Conservation (phyloP, 2,329 filamentous ascomycete genomes). For the Sporothrix sp. region DNA sequence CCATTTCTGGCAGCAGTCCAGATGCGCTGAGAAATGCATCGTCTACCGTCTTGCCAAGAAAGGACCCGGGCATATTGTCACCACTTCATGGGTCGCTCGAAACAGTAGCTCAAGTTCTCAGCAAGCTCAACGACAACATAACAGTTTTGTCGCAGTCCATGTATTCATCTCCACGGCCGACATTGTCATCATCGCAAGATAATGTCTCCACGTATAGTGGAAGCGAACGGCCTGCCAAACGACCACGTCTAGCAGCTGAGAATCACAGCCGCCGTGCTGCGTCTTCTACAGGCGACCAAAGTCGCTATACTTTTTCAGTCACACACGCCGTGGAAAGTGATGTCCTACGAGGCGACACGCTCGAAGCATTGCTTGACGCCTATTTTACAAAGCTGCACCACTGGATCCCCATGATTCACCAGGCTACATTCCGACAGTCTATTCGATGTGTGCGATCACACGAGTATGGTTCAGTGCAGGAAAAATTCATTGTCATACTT, state of each 20-base stretch:
- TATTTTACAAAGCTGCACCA: not conserved
- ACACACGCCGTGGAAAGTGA: not conserved
- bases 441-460: too few relatives aligned
- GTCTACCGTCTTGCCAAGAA: not conserved
- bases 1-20: too few relatives aligned
- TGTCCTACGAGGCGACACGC: not conserved
- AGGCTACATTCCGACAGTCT: not conserved
- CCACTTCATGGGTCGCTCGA: not conserved
- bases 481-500: not conserved
- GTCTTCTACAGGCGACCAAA: too few relatives aligned
- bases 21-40: too few relatives aligned
- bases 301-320: not conserved
- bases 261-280: not conserved
- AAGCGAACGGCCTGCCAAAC: not conserved
- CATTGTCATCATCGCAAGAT: not conserved
- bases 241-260: not conserved
- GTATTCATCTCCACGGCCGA: not conserved
- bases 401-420: not conserved
- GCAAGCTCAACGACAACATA: slow-evolving; percentile 1
- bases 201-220: not conserved
- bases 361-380: not conserved
- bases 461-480: too few relatives aligned
- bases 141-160: not conserved
- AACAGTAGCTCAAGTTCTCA: not conserved
- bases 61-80: not conserved